Base-by-base conservation (phyloP, 106 monocot genomes). In the Phalaenopsis equestris region DNA sequence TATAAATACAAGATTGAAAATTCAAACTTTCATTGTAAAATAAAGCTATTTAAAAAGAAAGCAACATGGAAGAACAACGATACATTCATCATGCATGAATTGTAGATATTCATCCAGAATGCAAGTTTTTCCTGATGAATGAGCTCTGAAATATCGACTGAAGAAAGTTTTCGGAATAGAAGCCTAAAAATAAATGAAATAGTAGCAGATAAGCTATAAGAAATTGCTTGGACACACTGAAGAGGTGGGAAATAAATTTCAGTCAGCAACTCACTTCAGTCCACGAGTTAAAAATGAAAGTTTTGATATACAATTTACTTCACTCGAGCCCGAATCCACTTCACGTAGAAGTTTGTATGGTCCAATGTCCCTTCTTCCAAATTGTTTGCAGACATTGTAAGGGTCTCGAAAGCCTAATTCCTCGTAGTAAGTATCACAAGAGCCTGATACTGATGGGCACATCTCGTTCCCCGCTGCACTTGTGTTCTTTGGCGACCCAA, bases 51-150 rank as follows among this genome's bases (percentile, higher is more conserved):
- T 10, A 52, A 52, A 52, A 3, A 52, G 52, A 15, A 21, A 7
- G 21, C 0, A 61, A 65, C 8, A 23, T 23, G 64, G n/a, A 8
- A 65, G 64, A 65, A 78, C n/a, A 55, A 80, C 6, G 86, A 74
- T 86, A 98, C 98, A 88, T 98, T 98, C 94, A 98, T 92, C 90
- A 98, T 91, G 92, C 98, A 94, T 19, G 94, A 90, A 81, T 98
- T 98, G 61, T 98, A 98, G 72, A 94, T 84, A 82, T 98, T 98
- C 52, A 94, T 92, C 98, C 98, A 98, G 80, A 98, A 98, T 55
- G 98, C 98, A 84, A 98, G 92, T 77, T 94, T 98, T 75, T 92
- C 88, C 73, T 88, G 92, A 84, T 98, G 98, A 38, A 82, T 85
- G 8, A 92, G 86, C 68, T 88, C 89, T 18, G 79, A 67, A 21